Evolutionary conservation across 345 rosid species (phyloP).

Genomic region (Combretum micranthum): DNA sequence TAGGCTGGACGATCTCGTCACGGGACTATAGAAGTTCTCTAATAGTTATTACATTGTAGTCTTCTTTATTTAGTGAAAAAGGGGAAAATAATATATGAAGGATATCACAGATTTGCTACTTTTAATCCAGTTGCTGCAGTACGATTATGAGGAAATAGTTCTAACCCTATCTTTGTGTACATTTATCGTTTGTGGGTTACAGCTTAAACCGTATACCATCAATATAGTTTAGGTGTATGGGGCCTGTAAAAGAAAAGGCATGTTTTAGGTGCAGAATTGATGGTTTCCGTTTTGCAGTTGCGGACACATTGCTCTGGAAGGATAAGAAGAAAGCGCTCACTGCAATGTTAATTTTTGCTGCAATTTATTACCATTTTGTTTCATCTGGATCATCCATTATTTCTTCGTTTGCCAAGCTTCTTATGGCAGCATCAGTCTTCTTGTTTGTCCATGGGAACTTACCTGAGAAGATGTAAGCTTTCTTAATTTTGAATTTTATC

Average conservation of each 20-base stretch:
- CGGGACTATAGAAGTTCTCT: too few species aligned
- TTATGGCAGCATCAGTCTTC: slow-evolving; percentile 43
- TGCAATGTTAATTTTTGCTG: slow-evolving; percentile 40
- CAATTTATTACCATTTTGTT: slow-evolving; percentile 63
- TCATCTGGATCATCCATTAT: slow-evolving; percentile 52
- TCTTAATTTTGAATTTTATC: slow-evolving; percentile 8
- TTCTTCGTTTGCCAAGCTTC: slow-evolving; percentile 60
- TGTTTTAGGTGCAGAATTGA: slow-evolving; percentile 3
- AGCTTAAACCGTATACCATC: neutral
- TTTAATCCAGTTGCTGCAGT: too few species aligned
- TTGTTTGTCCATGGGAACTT: slow-evolving; percentile 71
- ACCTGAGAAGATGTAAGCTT: slow-evolving; percentile 72
- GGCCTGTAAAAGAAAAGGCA: neutral
- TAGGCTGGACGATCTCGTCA: too few species aligned
- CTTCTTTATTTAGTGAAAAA: too few species aligned
- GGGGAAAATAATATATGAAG: too few species aligned
- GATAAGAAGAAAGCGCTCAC: slow-evolving; percentile 53
- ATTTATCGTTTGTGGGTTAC: too few species aligned
- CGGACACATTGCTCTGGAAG: slow-evolving; percentile 85
- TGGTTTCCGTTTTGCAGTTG: slow-evolving; percentile 52
- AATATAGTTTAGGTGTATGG: slow-evolving; percentile 4
- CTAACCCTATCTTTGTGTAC: too few species aligned
- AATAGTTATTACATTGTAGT: too few species aligned
- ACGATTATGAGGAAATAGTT: too few species aligned
- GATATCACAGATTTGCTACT: too few species aligned